Evolutionary conservation across 805 yeast genomes (phyloP).

Genomic region (Wickerhamiella parazyma): DNA sequence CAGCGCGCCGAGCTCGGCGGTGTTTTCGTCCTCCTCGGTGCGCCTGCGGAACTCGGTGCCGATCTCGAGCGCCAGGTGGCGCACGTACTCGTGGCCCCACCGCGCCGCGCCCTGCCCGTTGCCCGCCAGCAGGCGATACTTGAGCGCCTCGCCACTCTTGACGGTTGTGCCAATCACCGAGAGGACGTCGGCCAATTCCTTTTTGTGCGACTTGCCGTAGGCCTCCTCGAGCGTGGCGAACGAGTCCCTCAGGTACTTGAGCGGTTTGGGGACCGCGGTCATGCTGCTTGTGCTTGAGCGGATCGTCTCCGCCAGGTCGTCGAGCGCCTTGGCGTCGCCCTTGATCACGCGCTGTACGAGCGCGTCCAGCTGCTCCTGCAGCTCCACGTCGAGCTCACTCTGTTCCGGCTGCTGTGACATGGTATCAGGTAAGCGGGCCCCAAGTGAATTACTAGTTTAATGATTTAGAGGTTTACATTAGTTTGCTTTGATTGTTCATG

Average conservation of each 20-base stretch:
- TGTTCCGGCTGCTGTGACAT: slow-evolving; percentile 39
- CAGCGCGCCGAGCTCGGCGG: slow-evolving; percentile 41
- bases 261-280: slow-evolving; percentile 99
- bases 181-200: slow-evolving; percentile 63
- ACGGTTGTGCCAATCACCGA: slow-evolving; percentile 88
- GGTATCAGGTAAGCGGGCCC: neutral
- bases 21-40: slow-evolving; percentile 12
- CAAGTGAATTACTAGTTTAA: too few relatives aligned
- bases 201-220: slow-evolving; percentile 36
- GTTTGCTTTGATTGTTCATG: neutral
- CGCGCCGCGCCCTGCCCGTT: slow-evolving; percentile 42
- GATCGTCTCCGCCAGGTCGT: slow-evolving; percentile 59
- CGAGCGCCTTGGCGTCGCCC: slow-evolving; percentile 36
- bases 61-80: slow-evolving; percentile 89
- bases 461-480: too few relatives aligned
- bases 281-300: slow-evolving; percentile 91
- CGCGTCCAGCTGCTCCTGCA: slow-evolving; percentile 74
- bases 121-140: slow-evolving; percentile 55
- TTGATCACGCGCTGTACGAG: slow-evolving; percentile 63
- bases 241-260: slow-evolving; percentile 85
- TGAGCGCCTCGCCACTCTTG: slow-evolving; percentile 48
- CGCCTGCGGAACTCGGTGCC: slow-evolving; percentile 69
- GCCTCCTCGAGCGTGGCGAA: slow-evolving; percentile 54
- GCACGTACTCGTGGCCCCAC: slow-evolving; percentile 98
- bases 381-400: slow-evolving; percentile 81